Conservation (phyloP, 176 grass and related monocot species). For the Phoenix roebelenii region DNA sequence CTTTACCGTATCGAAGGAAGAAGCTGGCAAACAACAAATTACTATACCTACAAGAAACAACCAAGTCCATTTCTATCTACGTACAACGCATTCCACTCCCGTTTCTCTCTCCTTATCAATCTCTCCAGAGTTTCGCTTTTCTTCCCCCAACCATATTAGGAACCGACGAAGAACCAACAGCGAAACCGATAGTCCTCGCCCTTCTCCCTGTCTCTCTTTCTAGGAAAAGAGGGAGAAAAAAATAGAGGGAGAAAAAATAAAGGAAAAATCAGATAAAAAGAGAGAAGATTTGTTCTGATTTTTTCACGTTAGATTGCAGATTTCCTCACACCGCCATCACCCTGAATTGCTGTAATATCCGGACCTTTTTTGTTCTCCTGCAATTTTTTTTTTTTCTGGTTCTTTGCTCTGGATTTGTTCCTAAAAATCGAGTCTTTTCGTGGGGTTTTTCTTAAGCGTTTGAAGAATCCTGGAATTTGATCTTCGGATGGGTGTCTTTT, state of each 20-base stretch:
- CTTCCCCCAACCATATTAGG: too few relatives aligned
- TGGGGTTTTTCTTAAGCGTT: background rate
- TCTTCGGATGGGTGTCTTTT: background rate
- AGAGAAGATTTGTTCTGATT: background rate
- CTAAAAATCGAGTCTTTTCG: background rate
- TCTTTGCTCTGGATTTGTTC: background rate
- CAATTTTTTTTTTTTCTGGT: background rate
- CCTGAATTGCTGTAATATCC: constrained; percentile 8
- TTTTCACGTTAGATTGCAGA: constrained; percentile 10
- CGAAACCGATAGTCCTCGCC: too few relatives aligned
- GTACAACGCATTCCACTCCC: too few relatives aligned
- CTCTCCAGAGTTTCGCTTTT: too few relatives aligned
- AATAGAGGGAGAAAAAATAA: background rate
- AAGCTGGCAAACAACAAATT: too few relatives aligned
- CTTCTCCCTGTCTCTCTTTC: too few relatives aligned
- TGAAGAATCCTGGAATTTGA: background rate
- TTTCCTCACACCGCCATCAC: constrained; percentile 4
- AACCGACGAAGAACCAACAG: too few relatives aligned
- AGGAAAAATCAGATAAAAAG: constrained; percentile 1
- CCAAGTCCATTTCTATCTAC: too few relatives aligned
- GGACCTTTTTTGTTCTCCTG: background rate
- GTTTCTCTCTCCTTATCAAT: too few relatives aligned
- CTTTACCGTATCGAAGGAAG: too few relatives aligned
- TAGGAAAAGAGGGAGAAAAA: background rate
- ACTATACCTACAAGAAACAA: too few relatives aligned